Base-by-base conservation (phyloP, 2,329 filamentous ascomycete genomes). In the Venturia oleaginea region DNA sequence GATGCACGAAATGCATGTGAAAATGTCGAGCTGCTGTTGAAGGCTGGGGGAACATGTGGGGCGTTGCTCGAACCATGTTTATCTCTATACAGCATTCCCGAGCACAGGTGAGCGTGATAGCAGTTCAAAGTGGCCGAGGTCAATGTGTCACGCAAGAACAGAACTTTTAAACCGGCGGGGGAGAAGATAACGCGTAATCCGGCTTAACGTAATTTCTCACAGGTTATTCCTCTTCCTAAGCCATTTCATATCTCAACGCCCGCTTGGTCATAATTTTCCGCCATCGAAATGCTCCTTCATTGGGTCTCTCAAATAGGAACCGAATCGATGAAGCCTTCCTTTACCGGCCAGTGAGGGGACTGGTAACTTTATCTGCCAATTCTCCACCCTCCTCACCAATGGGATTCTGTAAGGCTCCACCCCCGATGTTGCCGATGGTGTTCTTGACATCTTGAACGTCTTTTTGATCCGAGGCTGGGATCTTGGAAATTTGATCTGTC, bases 341-440 rank as follows among this genome's bases (percentile, higher is more conserved):
- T 54, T 64, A 65, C 22, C 64, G 64, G 19, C 64, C 64, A 57
- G 64, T 66, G 17, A 66, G 42, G 15, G 55, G 59, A 42, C 65
- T 63, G 13, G 65, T 67, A 7, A 61, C 2, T 11, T 63, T 55
- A 54, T 67, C 65, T 22, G 65, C 65, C 24, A 40, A 34, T 19
- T 67, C 65, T 40, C 65, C 65, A n/a, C 30, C 65, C 37, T 24
- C 38, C 65, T 75, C 72, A 30, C 74, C 75, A n/a, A 75, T 66
- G 2, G 73, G 74, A 65, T 76, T 76, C 69, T 76, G 71, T 59
- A 75, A 48, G 10, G 66, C 69, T 22, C 72, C 72, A 40, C 74
- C 74, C 30, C 66, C 66, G 13, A 70, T 63, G 63, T 72, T 72
- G n/a, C 71, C 68, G 54, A 75, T 40, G 6, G 70, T 70, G 42